Base-by-base conservation (phyloP, 371 early-diverging fungal species). In the Parasitella parasitica region DNA sequence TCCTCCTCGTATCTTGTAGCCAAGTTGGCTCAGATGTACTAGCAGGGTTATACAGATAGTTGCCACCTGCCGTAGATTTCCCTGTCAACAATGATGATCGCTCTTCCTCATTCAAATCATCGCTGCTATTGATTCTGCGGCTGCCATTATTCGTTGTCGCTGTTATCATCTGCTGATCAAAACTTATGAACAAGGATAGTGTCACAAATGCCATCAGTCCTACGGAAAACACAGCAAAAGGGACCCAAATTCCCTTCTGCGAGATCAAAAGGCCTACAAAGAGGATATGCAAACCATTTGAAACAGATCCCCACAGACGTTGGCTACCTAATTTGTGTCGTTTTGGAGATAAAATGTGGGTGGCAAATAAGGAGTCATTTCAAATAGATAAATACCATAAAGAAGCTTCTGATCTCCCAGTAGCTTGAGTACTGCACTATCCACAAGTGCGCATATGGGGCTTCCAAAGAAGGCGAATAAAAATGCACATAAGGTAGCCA, bases 271-370 rank as follows among this genome's bases (percentile, higher is more conserved):
- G 11, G n/a, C 77, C 77, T 6, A 77, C 75, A 4, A 69, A 39
- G 3, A 77, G 58, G 12, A 74, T 68, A 26, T 54, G 58, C 6
- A 70, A 27, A 8, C 74, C 74, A 36, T 72, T 71, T 4, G 77
- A 73, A 18, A 77, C 63, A 4, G 74, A 74, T 8, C 77, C 77
- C 77, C 74, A 77, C 18, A 77, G 34, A n/a, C 77, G 67, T 46
- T 77, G 77, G 22, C 67, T 73, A 26, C 77, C 77, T 77, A 46
- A 34, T 35, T 16, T 15, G 22, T 15, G n/a, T 13, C 18, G 36
- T 24, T 54, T 35, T 53, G 37, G 27, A n/a, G 28, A 56, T 41
- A 43, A n/a, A 56, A 56, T 56, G 56, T 41, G 56, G 56, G 43
- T 13, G 30, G 38, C 37, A 35, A 22, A 20, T 9, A n/a, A n/a